Conservation (phyloP, 225 moss, liverwort and hornwort genomes). For the Anthoceros angustus region DNA sequence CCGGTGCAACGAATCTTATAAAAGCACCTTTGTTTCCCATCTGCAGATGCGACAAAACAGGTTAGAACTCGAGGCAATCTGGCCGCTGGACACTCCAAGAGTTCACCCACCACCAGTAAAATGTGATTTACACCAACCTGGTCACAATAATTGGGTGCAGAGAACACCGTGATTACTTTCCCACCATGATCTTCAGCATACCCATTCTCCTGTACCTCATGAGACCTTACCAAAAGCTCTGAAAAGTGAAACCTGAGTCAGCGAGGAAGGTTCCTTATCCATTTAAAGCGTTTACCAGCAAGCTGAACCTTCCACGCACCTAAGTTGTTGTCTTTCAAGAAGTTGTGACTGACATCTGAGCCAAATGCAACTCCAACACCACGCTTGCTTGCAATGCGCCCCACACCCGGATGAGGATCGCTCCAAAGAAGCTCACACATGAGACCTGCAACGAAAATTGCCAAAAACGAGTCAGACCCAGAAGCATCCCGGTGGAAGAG, state of each 20-base stretch:
- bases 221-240: conserved; percentile 91
- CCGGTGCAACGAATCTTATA: conserved; percentile 63
- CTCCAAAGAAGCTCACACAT: conserved; percentile 99
- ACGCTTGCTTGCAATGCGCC: conserved; percentile 85
- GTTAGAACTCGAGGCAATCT: not conserved
- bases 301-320: conserved; percentile 19
- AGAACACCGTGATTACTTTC: conserved; percentile 85
- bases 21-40: conserved; percentile 98
- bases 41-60: conserved; percentile 22
- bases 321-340: conserved; percentile 88
- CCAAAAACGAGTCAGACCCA: not conserved
- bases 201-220: conserved; percentile 97
- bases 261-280: conserved; percentile 4
- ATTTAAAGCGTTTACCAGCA: not conserved
- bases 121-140: conserved; percentile 34
- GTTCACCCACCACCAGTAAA: not conserved
- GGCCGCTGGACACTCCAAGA: not conserved
- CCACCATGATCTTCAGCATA: conserved; percentile 79
- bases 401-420: conserved; percentile 74
- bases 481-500: not conserved
- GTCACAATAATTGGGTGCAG: conserved; percentile 98
- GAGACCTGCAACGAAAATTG: conserved; percentile 37
- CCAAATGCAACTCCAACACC: conserved; percentile 98
- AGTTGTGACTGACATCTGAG: conserved; percentile 68
- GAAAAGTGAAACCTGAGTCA: conserved; percentile 3